Conservation (phyloP, 2,329 filamentous ascomycete species). For the Aspergillus udagawae region DNA sequence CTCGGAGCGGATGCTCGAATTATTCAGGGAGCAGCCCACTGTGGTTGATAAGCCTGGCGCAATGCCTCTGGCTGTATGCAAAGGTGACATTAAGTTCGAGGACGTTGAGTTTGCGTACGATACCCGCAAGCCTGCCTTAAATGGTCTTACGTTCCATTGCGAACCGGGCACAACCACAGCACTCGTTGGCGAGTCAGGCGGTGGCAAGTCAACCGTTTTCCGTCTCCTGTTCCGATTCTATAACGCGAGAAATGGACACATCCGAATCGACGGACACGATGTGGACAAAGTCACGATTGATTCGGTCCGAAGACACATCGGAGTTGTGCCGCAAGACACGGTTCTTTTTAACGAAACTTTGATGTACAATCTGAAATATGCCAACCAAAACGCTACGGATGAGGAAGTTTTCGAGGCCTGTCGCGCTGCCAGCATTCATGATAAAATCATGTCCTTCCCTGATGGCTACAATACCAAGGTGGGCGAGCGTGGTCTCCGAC, state of each 20-base stretch:
- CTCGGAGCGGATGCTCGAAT: slow-evolving; percentile 85
- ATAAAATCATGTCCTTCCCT: slow-evolving; percentile 84
- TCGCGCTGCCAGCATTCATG: slow-evolving; percentile 83
- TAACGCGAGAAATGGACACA: slow-evolving; percentile 73
- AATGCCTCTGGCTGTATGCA: slow-evolving; percentile 60
- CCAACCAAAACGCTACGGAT: slow-evolving; percentile 73
- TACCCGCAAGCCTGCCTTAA: slow-evolving; percentile 75
- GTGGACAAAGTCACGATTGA: slow-evolving; percentile 87
- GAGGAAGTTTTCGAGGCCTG: slow-evolving; percentile 80
- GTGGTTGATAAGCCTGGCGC: slow-evolving; percentile 74
- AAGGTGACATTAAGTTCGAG: slow-evolving; percentile 80
- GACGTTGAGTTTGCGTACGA: slow-evolving; percentile 92
- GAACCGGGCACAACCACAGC: slow-evolving; percentile 88
- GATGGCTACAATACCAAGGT: slow-evolving; percentile 87
- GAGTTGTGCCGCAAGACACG: slow-evolving; percentile 95
- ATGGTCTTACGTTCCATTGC: slow-evolving; percentile 80
- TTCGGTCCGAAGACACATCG: slow-evolving; percentile 85
- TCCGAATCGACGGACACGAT: slow-evolving; percentile 78
- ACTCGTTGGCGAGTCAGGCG: slow-evolving; percentile 92
- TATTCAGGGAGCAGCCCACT: slow-evolving; percentile 94
- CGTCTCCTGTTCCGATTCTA: slow-evolving; percentile 96
- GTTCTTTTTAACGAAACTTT: slow-evolving; percentile 90
- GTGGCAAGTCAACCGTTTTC: slow-evolving; percentile 95
- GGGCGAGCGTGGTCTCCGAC: slow-evolving; percentile 78
- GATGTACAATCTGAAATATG: slow-evolving; percentile 93